phyloP scores from a whole-genome alignment of 2,329 filamentous ascomycete genomes.

The Ustilaginoidea virens region DNA sequence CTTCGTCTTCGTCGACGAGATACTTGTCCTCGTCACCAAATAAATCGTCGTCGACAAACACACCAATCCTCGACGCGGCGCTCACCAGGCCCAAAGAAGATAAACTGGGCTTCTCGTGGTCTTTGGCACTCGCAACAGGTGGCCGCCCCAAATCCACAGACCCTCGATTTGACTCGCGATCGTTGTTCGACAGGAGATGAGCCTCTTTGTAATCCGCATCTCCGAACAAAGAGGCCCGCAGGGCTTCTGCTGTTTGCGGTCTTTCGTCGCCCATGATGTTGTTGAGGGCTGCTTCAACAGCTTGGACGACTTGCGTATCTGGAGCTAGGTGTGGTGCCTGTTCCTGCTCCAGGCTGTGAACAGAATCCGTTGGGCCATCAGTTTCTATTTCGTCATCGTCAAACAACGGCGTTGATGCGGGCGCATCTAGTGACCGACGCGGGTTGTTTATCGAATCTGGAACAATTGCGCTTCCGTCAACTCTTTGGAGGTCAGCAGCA shows the following conservation, averaged over 20 bases:
- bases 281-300: constrained; percentile 81
- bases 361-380: constrained; percentile 54
- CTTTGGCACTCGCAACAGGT: constrained; percentile 19
- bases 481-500: constrained; percentile 27
- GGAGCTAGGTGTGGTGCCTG: constrained; percentile 35
- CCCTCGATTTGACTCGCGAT: constrained; percentile 44
- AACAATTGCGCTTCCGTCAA: constrained; percentile 21
- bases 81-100: constrained; percentile 85
- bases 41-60: constrained; percentile 86
- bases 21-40: constrained; percentile 82
- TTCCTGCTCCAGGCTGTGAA: constrained; percentile 66
- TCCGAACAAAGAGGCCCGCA: constrained; percentile 50
- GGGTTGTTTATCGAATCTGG: constrained; percentile 25
- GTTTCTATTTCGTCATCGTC: constrained; percentile 69
- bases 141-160: constrained; percentile 40
- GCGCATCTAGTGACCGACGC: constrained; percentile 59
- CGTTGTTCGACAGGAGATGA: constrained; percentile 34
- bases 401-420: constrained; percentile 41
- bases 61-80: constrained; percentile 71
- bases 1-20: constrained; percentile 72
- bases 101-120: constrained; percentile 63
- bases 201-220: constrained; percentile 21
- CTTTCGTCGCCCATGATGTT: constrained; percentile 77
- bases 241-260: constrained; percentile 45
- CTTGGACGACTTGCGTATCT: constrained; percentile 72